Evolutionary conservation across 495 filamentous ascomycete genomes (phyloP).

Genomic region (Trichoderma reesei): DNA sequence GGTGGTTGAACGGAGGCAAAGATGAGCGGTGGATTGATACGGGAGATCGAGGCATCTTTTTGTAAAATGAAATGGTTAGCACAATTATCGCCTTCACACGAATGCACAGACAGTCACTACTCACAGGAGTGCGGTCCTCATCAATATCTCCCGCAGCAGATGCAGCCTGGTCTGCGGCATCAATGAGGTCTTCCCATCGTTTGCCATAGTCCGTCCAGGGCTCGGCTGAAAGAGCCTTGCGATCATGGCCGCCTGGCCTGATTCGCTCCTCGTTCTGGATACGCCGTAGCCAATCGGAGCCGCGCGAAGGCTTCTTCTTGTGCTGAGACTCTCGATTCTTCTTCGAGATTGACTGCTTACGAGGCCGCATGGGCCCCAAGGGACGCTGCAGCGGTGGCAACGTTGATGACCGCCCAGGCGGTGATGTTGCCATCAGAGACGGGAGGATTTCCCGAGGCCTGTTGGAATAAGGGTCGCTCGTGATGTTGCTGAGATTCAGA

Average conservation of each 20-base stretch:
- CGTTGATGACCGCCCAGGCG: slow-evolving; percentile 77
- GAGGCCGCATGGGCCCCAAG: slow-evolving; percentile 51
- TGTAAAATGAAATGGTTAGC: slow-evolving; percentile 13
- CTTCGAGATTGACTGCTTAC: slow-evolving; percentile 77
- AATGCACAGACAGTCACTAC: slow-evolving; percentile 18
- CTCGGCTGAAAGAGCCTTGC: slow-evolving; percentile 79
- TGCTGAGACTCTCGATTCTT: slow-evolving; percentile 63
- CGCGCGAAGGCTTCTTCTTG: slow-evolving; percentile 66
- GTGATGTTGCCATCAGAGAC: slow-evolving; percentile 69
- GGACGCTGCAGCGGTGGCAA: slow-evolving; percentile 68
- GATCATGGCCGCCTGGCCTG: slow-evolving; percentile 60
- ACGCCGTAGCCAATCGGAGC: slow-evolving; percentile 38
- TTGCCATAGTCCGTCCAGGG: slow-evolving; percentile 70
- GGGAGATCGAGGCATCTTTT: slow-evolving; percentile 63
- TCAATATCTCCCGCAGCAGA: slow-evolving; percentile 90
- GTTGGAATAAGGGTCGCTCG: slow-evolving; percentile 56
- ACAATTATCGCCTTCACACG: background rate
- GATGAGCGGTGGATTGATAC: slow-evolving; percentile 63
- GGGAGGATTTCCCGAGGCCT: slow-evolving; percentile 63
- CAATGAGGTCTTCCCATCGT: slow-evolving; percentile 89
- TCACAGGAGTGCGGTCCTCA: slow-evolving; percentile 70
- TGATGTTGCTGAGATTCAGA: slow-evolving; percentile 51
- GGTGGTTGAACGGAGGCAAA: slow-evolving; percentile 56
- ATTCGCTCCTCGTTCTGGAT: slow-evolving; percentile 43
- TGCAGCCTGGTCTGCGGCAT: slow-evolving; percentile 55